Evolutionary conservation across 1,284 basidiomycete genomes (phyloP), one percentile per base, ranked within the genome.

Genomic region (Pascua sp.): DNA sequence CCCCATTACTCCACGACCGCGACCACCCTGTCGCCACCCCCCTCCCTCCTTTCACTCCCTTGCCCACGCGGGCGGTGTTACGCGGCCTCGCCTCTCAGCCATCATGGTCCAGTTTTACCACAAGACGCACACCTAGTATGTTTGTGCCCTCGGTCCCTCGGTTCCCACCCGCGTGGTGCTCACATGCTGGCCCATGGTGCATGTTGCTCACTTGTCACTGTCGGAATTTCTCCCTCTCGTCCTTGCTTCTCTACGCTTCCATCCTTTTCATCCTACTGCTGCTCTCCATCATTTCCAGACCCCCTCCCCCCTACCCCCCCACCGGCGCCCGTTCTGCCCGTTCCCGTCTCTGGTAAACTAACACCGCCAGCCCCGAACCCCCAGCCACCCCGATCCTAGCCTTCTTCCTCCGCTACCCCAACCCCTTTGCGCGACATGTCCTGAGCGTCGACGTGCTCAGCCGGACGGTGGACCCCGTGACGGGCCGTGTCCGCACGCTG

Each of bases 371-470:
- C 59, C 64, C 69, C 55, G 76, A 78, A 42, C 62, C 72, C 47
- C 68, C 76, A 1, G 83, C 89, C 56, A 91, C 91, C 60, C 90
- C 95, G 55, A 86, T 91, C 41, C 82, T 94, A 63, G 94, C 94
- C 15, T 98, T 91, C 81, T 92, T 94, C 70, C 82, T 97, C 61
- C 88, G 96, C 63, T 98, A 98, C 76, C 95, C 96, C 4, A 98
- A 98, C 76, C 94, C 95, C 44, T 90, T 91, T 68, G 91, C 95
- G 8, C 83, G 90, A 11, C 95, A 98, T 77, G 89, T 98, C 71
- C 79, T 96, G 59, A 91, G 91, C 9, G 93, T 91, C 81, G 95
- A 98, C 80, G 92, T 97, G 61, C 84, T 98, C 60, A 89, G 90
- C 54, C 87, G 94, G 61, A 81, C 78, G 5, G 79, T 88, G 61